Evolutionary conservation across 2,329 filamentous ascomycete species (phyloP), one percentile per base, ranked within the genome.

Genomic region (Sporothrix protearum): DNA sequence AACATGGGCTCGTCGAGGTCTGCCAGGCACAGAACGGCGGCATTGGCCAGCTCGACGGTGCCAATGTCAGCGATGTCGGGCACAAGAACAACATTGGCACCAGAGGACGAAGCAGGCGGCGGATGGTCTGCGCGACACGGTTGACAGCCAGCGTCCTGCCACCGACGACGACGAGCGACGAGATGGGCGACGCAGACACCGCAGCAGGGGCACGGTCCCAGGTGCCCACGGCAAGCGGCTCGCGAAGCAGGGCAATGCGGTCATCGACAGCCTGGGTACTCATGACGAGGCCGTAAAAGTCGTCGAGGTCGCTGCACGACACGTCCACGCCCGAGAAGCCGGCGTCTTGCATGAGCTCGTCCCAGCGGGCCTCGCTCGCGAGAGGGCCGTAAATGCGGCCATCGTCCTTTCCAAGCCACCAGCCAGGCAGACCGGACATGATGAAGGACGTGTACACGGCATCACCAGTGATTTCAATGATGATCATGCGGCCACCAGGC

Each of bases 401-500:
- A 22, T 71, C 68, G 6, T 73, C 66, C 16, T 51, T 69, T 42
- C 74, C 75, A 8, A 75, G 51, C 75, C 75, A 75, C 75, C 75
- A 76, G 28, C 73, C 74, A 4, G 72, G 69, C 42, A 76, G 68
- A 7, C 71, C 69, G 16, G 71, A 71, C 69, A 76, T 70, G 57
- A 71, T 70, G n/a, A 71, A 70, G 3, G 68, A 63, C 1, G 69
- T 71, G 69, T 71, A 66, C 28, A 73, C 47, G 8, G 68, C 66
- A n/a, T 72, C 69, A n/a, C 68, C 61, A 5, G 72, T 69, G 14
- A 74, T 25, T 51, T 74, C 73, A 22, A 69, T 70, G 45, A 74
- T 76, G 14, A 78, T 76, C 33, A 86, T 76, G 61, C 80, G 80
- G 0, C 84, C 84, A 3, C 80, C 81, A 0, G 82, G 80, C 16